A percentile compares a stretch with the other conserved stretches of the same genome.
Conservation (phyloP, 2,329 filamentous ascomycete species). For the Xylaria sp. region DNA sequence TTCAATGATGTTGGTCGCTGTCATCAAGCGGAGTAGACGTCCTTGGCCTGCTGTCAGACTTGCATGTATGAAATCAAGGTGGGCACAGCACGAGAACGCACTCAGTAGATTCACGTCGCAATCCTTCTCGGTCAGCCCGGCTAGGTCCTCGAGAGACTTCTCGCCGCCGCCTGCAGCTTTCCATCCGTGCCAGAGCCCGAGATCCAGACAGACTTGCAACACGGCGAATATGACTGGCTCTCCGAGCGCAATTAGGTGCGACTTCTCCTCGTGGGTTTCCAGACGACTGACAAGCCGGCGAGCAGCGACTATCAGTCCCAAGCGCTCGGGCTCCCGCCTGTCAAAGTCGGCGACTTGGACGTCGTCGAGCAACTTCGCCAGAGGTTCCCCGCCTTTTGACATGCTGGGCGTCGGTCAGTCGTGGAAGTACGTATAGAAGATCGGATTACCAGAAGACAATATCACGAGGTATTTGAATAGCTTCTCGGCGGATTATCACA, state of each 20-base stretch:
- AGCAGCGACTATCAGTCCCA: conserved; percentile 21
- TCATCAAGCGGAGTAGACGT: conserved; percentile 32
- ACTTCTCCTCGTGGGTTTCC: conserved; percentile 27
- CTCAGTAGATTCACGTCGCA: conserved; percentile 29
- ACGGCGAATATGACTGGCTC: conserved; percentile 26
- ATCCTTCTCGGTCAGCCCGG: conserved; percentile 15
- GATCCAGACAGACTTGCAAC: conserved; percentile 24
- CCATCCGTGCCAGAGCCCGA: conserved; percentile 31
- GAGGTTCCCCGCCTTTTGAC: not conserved
- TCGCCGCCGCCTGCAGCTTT: conserved; percentile 14
- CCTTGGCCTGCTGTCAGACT: conserved; percentile 14
- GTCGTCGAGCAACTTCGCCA: conserved; percentile 10
- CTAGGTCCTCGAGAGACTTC: conserved; percentile 23
- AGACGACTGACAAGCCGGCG: conserved; percentile 26
- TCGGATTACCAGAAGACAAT: too few species aligned
- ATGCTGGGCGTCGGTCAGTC: not conserved
- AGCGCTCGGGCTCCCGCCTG: conserved; percentile 21
- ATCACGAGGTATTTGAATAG: too few species aligned
- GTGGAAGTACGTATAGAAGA: too few species aligned
- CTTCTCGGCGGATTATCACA: too few species aligned
- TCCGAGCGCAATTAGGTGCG: conserved; percentile 18
- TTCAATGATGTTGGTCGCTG: conserved; percentile 26
- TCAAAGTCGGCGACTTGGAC: conserved; percentile 18
- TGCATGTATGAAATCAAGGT: not conserved
- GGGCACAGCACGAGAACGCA: conserved; percentile 10